These are phyloP conservation scores for Cyclotella distinguenda DNA, from an alignment of 108 stramenopile genomes.

Conservation along the genomic window DNA sequence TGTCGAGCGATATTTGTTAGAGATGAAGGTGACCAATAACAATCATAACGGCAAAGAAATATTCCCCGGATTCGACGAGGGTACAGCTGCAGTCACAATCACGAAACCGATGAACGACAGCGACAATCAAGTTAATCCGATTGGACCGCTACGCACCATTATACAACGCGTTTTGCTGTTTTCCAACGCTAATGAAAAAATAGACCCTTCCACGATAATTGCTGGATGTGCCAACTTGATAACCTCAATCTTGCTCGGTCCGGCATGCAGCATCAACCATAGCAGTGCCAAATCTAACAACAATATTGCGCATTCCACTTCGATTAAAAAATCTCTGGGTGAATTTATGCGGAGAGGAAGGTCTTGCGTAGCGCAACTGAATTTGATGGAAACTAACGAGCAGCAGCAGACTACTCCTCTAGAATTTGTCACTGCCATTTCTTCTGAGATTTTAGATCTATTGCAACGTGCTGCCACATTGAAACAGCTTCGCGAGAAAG, in stretches of 20 bases:
- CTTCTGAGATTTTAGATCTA: slow-evolving; percentile 6
- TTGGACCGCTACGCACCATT: slow-evolving; percentile 12
- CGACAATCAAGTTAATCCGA: neutral
- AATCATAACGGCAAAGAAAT: neutral
- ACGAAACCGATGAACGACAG: neutral
- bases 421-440: slow-evolving; percentile 2
- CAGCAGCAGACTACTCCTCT: neutral
- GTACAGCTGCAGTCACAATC: too few relatives aligned
- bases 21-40: neutral
- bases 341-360: slow-evolving; percentile 11
- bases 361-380: slow-evolving; percentile 1
- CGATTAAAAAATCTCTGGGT: slow-evolving; percentile 17
- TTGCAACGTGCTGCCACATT: slow-evolving; percentile 3
- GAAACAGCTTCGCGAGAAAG: slow-evolving; percentile 5
- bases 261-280: neutral
- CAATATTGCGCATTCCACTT: slow-evolving; percentile 6
- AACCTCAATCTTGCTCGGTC: slow-evolving; percentile 7
- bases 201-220: slow-evolving; percentile 3
- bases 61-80: neutral
- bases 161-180: slow-evolving; percentile 5
- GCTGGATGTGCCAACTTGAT: slow-evolving; percentile 20
- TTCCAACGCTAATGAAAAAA: neutral
- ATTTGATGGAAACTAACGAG: neutral
- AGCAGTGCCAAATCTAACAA: neutral
- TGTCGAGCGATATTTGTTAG: slow-evolving; percentile 4